A percentile compares a stretch with the other conserved stretches of the same genome.
Conservation (phyloP, 495 filamentous ascomycete species). For the Xylaria castorea region DNA sequence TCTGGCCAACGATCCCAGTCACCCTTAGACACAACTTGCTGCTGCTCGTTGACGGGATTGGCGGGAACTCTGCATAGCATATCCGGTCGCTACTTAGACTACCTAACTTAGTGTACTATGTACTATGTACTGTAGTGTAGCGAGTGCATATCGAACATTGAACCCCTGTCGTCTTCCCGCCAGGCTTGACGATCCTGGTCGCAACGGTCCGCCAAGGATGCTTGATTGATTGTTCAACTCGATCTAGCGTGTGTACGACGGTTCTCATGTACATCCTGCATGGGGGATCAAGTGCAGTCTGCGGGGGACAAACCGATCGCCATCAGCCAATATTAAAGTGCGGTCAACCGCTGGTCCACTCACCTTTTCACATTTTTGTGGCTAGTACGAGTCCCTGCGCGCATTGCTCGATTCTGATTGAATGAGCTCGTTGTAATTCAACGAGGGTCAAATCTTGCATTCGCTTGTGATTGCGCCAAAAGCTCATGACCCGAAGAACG, state of each 20-base stretch:
- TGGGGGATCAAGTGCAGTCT: slow-evolving; percentile 26
- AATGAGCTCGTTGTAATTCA: slow-evolving; percentile 34
- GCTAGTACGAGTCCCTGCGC: slow-evolving; percentile 36
- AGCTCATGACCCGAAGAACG: slow-evolving; percentile 5
- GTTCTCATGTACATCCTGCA: slow-evolving; percentile 37
- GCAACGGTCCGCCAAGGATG: slow-evolving; percentile 29
- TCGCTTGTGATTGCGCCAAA: slow-evolving; percentile 21
- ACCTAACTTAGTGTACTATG: no score
- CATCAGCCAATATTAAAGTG: slow-evolving; percentile 57
- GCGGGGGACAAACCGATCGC: slow-evolving; percentile 34
- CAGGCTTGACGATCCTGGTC: slow-evolving; percentile 20
- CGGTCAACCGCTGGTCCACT: slow-evolving; percentile 51
- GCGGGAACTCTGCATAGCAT: slow-evolving; percentile 25
- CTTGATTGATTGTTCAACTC: slow-evolving; percentile 28
- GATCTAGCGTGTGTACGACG: slow-evolving; percentile 34
- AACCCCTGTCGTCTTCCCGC: slow-evolving; percentile 20
- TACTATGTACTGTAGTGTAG: no score
- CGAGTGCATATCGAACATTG: slow-evolving; percentile 3
- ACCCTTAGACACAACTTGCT: background rate
- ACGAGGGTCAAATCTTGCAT: slow-evolving; percentile 35
- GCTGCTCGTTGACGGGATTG: background rate
- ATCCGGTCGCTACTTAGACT: slow-evolving; percentile 3
- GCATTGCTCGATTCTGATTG: slow-evolving; percentile 37
- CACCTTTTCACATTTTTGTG: slow-evolving; percentile 34
- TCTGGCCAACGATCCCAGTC: background rate